Evolutionary conservation across 1,139 yeast species (phyloP), one percentile per base, ranked within the genome.

Genomic region (Lodderomyces pseudojiufengensis): DNA sequence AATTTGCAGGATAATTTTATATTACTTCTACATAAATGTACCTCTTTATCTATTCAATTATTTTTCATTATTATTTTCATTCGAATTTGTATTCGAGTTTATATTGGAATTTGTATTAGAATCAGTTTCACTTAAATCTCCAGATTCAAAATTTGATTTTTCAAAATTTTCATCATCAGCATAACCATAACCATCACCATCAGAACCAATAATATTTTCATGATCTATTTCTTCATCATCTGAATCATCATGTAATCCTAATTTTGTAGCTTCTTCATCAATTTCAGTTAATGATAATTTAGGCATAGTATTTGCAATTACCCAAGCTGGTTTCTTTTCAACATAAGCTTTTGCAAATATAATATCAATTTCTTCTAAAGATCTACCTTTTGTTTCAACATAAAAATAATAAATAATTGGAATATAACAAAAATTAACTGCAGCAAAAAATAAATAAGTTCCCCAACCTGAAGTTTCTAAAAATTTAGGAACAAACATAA

Each of bases 221-320:
- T 54, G 54, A 31, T 47, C 52, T 40, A 61, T 50, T 44, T 61
- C 66, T 34, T 57, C 59, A 42, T 65, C 72, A 21, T 56, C 64
- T 5, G 6, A 5, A 5, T 5, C 20, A 23, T 65, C 72, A 47
- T 59, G 70, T 38, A 74, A 59, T 34, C 78, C 78, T 49, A 74
- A 61, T 42, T 59, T 66, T 40, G 48, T 56, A 52, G 73, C 76
- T 44, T 71, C 70, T 26, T 56, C 61, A 54, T 73, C 78, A 44
- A 73, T 63, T 50, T 73, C 73, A 46, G 58, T 58, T 39, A 52
- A 54, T 12, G 65, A 48, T 40, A 74, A 59, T 51, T 65, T 69
- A 31, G 78, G 78, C 62, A 73, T 42, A 37, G 72, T 62, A 27
- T 68, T 65, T 31, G 80, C 79, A 33, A 74, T 74, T 52, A 70